Percentiles rank a stretch among this genome's conserved stretches.
Evolutionary conservation across 2,329 filamentous ascomycete species (phyloP).

Genomic region (Apiospora hydei): DNA sequence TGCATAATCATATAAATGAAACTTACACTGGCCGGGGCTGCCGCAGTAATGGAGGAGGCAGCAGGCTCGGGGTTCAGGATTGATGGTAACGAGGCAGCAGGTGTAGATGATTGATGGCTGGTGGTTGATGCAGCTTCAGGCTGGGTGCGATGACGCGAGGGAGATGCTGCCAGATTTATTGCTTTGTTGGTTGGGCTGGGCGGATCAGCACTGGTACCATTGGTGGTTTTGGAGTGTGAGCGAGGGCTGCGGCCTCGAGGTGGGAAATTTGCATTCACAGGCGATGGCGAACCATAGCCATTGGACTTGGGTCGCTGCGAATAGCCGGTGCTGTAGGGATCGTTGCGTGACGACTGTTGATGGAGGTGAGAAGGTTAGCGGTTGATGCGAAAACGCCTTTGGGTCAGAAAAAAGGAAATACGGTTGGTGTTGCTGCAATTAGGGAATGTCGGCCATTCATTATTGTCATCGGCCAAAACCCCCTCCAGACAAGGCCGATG

Average conservation of each 20-base stretch:
- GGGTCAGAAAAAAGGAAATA: slow-evolving; percentile 21
- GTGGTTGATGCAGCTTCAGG: slow-evolving; percentile 32
- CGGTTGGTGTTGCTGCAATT: slow-evolving; percentile 20
- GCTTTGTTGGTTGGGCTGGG: slow-evolving; percentile 41
- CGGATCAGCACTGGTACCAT: slow-evolving; percentile 33
- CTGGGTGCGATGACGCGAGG: slow-evolving; percentile 37
- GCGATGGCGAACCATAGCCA: slow-evolving; percentile 41
- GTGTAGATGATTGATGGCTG: slow-evolving; percentile 36
- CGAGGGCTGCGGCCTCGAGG: slow-evolving; percentile 41
- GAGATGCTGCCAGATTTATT: slow-evolving; percentile 40
- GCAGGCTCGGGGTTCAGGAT: slow-evolving; percentile 44
- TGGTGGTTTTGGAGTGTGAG: slow-evolving; percentile 44
- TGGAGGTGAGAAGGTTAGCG: slow-evolving; percentile 32
- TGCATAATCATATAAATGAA: slow-evolving; percentile 9
- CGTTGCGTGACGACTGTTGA: slow-evolving; percentile 50
- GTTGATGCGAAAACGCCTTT: slow-evolving; percentile 15
- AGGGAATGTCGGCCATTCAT: slow-evolving; percentile 8
- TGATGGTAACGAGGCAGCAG: slow-evolving; percentile 42
- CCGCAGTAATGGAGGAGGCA: slow-evolving; percentile 27
- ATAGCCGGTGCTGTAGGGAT: slow-evolving; percentile 54
- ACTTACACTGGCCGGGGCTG: slow-evolving; percentile 41
- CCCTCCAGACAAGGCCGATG: slow-evolving; percentile 13
- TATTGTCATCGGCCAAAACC: slow-evolving; percentile 17
- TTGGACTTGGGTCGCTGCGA: slow-evolving; percentile 45
- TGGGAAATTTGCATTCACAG: slow-evolving; percentile 40